Evolutionary conservation across 1,284 basidiomycete species (phyloP).

Genomic region (Apiotrichum domesticum): DNA sequence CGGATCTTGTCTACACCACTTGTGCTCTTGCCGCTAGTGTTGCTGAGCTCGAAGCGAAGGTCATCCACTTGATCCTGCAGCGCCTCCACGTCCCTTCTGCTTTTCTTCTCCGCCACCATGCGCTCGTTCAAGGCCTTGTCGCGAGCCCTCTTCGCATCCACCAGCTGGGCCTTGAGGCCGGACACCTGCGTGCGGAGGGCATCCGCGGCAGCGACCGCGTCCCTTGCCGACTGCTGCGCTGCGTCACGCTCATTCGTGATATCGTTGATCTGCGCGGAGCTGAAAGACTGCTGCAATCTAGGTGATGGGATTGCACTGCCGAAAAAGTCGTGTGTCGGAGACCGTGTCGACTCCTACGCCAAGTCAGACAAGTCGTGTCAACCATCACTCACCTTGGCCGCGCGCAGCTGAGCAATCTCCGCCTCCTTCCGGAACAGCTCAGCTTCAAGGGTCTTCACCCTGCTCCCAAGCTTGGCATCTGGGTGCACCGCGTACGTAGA

Average conservation of each 20-base stretch:
- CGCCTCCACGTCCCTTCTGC: slow-evolving; percentile 29
- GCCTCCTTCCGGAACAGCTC: slow-evolving; percentile 20
- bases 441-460: slow-evolving; percentile 29
- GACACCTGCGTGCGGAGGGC: slow-evolving; percentile 15
- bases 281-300: slow-evolving; percentile 2
- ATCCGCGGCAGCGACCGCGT: slow-evolving; percentile 17
- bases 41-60: slow-evolving; percentile 38
- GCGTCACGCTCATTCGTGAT: slow-evolving; percentile 22
- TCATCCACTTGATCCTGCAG: slow-evolving; percentile 38
- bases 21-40: slow-evolving; percentile 14
- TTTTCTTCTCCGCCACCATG: slow-evolving; percentile 35
- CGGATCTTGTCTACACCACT: slow-evolving; percentile 24
- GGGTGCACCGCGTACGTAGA: neutral
- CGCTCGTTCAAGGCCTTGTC: slow-evolving; percentile 45
- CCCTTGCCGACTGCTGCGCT: slow-evolving; percentile 2
- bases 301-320: neutral
- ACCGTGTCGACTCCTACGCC: neutral
- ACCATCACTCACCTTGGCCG: slow-evolving; percentile 17
- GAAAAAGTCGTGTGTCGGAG: neutral
- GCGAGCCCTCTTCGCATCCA: slow-evolving; percentile 19
- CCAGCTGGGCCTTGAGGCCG: slow-evolving; percentile 1
- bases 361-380: neutral
- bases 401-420: slow-evolving; percentile 21
- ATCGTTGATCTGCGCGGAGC: slow-evolving; percentile 21
- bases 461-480: slow-evolving; percentile 7